A percentile compares a stretch with the other conserved stretches of the same genome.
phyloP scores from a whole-genome alignment of 179 eudicot genomes.

The Patellifolia procumbens region DNA sequence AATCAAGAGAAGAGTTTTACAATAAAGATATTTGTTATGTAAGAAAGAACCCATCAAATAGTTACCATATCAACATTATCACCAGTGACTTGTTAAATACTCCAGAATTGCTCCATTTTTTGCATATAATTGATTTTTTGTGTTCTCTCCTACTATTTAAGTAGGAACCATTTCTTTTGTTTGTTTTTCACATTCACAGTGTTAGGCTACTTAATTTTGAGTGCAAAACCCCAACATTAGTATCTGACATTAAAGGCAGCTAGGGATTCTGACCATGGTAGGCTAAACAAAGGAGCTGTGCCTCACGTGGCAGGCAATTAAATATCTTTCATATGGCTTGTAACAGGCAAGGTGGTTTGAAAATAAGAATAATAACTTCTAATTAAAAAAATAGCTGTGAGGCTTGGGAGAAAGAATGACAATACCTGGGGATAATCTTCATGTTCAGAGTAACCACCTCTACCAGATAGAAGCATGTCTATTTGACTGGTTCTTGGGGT shows the following conservation, averaged over 20 bases:
- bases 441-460: slow-evolving; percentile 80
- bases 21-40: background rate
- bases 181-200: background rate
- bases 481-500: slow-evolving; percentile 87
- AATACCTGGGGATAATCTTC: slow-evolving; percentile 95
- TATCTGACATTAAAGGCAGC: background rate
- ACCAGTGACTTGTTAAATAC: background rate
- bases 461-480: slow-evolving; percentile 82
- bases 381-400: background rate
- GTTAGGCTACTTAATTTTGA: background rate
- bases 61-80: background rate
- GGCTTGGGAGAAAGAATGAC: background rate
- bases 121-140: background rate
- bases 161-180: background rate
- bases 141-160: background rate
- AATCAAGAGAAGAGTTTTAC: background rate
- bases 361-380: background rate
- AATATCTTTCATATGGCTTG: background rate
- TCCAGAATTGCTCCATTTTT: background rate
- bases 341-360: background rate
- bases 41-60: background rate
- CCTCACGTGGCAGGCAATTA: background rate
- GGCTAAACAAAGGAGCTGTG: background rate
- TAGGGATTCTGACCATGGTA: background rate
- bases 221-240: background rate